Evolutionary conservation across 768 basidiomycete genomes (phyloP).

Genomic region (Leccinum uliginosum): DNA sequence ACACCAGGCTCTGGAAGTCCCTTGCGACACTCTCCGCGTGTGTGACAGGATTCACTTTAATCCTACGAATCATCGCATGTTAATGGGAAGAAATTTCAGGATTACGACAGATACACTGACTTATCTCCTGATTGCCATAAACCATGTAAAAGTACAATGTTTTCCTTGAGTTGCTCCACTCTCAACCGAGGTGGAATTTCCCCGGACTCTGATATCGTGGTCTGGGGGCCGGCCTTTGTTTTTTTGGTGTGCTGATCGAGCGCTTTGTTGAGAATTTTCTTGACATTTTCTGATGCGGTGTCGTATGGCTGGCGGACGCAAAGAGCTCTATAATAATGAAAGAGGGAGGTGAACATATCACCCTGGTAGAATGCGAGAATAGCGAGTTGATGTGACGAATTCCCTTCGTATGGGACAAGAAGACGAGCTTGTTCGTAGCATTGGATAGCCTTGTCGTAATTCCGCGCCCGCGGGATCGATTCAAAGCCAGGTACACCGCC

Average conservation of each 20-base stretch:
- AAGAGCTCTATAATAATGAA: slow-evolving; percentile 89
- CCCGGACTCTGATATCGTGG: slow-evolving; percentile 26
- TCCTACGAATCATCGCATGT: slow-evolving; percentile 8
- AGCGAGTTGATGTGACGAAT: slow-evolving; percentile 94
- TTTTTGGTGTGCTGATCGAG: slow-evolving; percentile 55
- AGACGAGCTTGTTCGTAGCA: slow-evolving; percentile 85
- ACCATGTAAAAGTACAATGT: slow-evolving; percentile 72
- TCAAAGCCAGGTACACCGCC: slow-evolving; percentile 43
- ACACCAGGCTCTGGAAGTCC: slow-evolving; percentile 58
- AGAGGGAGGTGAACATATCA: slow-evolving; percentile 75
- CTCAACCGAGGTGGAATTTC: slow-evolving; percentile 45
- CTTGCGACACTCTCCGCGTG: slow-evolving; percentile 46
- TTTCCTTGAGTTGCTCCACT: slow-evolving; percentile 67
- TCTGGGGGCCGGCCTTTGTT: slow-evolving; percentile 36
- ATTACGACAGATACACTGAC: slow-evolving; percentile 36
- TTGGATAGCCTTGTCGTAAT: slow-evolving; percentile 68
- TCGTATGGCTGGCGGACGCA: slow-evolving; percentile 85
- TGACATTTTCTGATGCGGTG: slow-evolving; percentile 82
- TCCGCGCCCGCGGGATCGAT: slow-evolving; percentile 52
- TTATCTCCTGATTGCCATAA: slow-evolving; percentile 60
- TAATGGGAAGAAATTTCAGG: neutral
- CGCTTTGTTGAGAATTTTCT: slow-evolving; percentile 62
- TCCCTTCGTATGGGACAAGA: slow-evolving; percentile 84
- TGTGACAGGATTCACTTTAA: slow-evolving; percentile 44
- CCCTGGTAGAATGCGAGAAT: slow-evolving; percentile 83